Conservation (phyloP, 2,329 filamentous ascomycete genomes). For the Biscogniauxia sp. region DNA sequence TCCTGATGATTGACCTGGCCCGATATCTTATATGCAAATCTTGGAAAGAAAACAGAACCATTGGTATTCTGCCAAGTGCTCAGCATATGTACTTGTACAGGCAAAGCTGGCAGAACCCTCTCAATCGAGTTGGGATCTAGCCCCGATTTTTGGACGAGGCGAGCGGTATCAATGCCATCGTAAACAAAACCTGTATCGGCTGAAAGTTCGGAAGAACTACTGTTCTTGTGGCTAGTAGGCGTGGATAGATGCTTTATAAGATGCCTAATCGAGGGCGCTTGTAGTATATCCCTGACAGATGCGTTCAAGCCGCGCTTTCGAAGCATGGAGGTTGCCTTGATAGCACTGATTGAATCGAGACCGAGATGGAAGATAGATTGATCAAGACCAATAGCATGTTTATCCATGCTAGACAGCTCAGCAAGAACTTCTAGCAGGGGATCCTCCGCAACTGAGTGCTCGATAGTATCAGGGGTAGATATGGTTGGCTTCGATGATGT, state of each 20-base stretch:
- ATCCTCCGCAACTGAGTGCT: slow-evolving; percentile 37
- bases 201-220: not conserved
- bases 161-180: slow-evolving; percentile 35
- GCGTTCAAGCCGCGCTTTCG: slow-evolving; percentile 61
- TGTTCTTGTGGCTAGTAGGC: not conserved
- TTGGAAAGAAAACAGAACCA: slow-evolving; percentile 70
- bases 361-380: slow-evolving; percentile 80
- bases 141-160: slow-evolving; percentile 38
- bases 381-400: slow-evolving; percentile 54
- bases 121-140: slow-evolving; percentile 50
- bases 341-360: slow-evolving; percentile 87
- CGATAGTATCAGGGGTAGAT: not conserved
- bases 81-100: slow-evolving; percentile 81
- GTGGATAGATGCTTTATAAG: slow-evolving; percentile 48
- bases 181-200: slow-evolving; percentile 28
- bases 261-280: slow-evolving; percentile 59
- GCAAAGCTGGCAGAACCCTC: slow-evolving; percentile 63
- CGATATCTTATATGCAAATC: slow-evolving; percentile 61
- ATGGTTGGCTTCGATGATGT: not conserved
- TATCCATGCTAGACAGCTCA: slow-evolving; percentile 59
- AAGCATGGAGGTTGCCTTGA: slow-evolving; percentile 74
- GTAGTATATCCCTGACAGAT: slow-evolving; percentile 69
- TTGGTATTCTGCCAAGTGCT: slow-evolving; percentile 68
- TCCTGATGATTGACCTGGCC: slow-evolving; percentile 35
- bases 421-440: slow-evolving; percentile 49